A percentile compares a stretch with the other conserved stretches of the same genome.
Conservation (phyloP, 345 rosid species). For the Sisymbrium irio region DNA sequence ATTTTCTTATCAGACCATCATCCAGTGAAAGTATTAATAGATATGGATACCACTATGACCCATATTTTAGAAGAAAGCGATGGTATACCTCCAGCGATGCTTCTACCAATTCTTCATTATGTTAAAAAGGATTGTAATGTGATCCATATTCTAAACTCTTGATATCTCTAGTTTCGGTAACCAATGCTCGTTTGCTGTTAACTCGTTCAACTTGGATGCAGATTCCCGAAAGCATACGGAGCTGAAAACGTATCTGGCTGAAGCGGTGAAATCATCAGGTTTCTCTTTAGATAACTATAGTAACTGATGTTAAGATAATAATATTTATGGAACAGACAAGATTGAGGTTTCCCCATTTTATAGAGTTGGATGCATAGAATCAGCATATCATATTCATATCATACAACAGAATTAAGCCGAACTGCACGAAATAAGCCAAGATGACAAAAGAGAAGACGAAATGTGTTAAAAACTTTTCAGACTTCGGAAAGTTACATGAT, state of each 20-base stretch:
- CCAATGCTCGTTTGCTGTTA: background rate
- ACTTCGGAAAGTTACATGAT: background rate
- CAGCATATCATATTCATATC: background rate
- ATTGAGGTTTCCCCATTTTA: background rate
- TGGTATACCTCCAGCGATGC: slow-evolving; percentile 19
- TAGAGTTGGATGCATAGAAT: background rate
- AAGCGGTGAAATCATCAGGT: slow-evolving; percentile 54
- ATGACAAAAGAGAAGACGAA: background rate
- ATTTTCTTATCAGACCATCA: slow-evolving; percentile 18
- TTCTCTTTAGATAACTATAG: slow-evolving; percentile 53
- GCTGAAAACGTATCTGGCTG: slow-evolving; percentile 55
- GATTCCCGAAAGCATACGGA: too few relatives aligned
- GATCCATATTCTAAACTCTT: background rate
- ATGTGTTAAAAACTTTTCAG: background rate
- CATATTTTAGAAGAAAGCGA: slow-evolving; percentile 65
- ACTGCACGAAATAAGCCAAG: background rate
- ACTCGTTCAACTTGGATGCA: slow-evolving; percentile 38
- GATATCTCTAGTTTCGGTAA: slow-evolving; percentile 11
- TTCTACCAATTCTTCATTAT: slow-evolving; percentile 43
- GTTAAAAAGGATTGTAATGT: slow-evolving; percentile 62
- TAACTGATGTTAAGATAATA: background rate
- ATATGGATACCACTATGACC: slow-evolving; percentile 66
- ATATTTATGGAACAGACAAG: background rate
- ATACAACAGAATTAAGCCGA: background rate
- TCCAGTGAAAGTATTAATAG: too few relatives aligned